phyloP scores from a whole-genome alignment of 1,139 yeast species.

The Yamadazyma blattariae region DNA sequence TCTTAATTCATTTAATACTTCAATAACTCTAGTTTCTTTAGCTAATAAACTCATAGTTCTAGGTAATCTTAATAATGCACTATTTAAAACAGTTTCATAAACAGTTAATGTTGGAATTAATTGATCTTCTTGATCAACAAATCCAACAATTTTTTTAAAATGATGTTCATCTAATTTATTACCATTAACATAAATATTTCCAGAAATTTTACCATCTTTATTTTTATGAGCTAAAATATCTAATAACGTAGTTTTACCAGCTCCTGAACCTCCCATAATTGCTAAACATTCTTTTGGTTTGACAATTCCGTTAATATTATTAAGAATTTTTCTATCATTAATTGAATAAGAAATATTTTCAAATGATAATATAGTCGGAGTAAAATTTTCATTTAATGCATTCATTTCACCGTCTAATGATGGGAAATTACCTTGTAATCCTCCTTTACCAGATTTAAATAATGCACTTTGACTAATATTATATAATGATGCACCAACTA shows the following conservation, averaged over 20 bases:
- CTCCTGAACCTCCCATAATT: conserved; percentile 98
- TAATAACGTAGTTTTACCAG: conserved; percentile 90
- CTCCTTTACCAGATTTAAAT: conserved; percentile 36
- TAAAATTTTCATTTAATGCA: conserved; percentile 52
- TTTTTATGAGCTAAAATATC: conserved; percentile 88
- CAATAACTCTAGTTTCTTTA: conserved; percentile 76
- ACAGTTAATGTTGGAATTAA: conserved; percentile 91
- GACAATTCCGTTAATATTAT: conserved; percentile 68
- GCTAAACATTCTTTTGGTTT: conserved; percentile 89
- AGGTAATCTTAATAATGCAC: conserved; percentile 87
- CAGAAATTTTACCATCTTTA: conserved; percentile 68
- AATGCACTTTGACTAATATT: conserved; percentile 64
- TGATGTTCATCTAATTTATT: conserved; percentile 35
- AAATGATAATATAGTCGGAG: conserved; percentile 78
- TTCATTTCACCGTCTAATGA: conserved; percentile 36
- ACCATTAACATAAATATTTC: conserved; percentile 76
- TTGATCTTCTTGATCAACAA: conserved; percentile 96
- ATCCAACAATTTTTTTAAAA: conserved; percentile 74
- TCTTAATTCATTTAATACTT: conserved; percentile 81
- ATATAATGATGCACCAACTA: conserved; percentile 43
- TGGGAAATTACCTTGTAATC: conserved; percentile 9
- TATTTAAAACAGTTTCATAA: conserved; percentile 88
- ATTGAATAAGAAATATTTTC: conserved; percentile 67
- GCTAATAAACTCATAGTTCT: conserved; percentile 68
- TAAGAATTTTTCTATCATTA: conserved; percentile 47